phyloP scores from a whole-genome alignment of 148 eudicot genomes.

The Fagopyrum tataricum region DNA sequence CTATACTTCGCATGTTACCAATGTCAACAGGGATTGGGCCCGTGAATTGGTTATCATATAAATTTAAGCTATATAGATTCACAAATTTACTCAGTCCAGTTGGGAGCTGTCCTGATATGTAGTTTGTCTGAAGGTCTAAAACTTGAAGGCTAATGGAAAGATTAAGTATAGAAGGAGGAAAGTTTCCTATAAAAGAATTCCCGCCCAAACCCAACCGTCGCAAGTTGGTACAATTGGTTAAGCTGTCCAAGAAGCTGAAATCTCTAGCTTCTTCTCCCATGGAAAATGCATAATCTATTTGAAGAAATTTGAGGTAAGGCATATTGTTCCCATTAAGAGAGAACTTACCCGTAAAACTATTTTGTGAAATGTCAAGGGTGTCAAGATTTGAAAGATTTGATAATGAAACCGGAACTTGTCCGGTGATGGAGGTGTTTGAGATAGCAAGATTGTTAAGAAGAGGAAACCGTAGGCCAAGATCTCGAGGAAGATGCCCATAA shows the following conservation, averaged over 20 bases:
- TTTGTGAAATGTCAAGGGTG: not conserved
- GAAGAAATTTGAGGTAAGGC: not conserved
- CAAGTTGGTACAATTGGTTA: slow-evolving; percentile 24
- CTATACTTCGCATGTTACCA: slow-evolving; percentile 12
- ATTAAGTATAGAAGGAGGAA: slow-evolving; percentile 26
- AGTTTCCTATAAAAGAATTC: slow-evolving; percentile 20
- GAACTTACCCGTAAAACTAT: slow-evolving; percentile 5
- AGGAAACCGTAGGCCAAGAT: slow-evolving; percentile 18
- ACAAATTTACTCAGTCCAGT: slow-evolving; percentile 17
- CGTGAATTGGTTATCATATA: slow-evolving; percentile 14
- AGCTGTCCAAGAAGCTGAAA: slow-evolving; percentile 20
- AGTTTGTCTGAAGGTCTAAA: slow-evolving; percentile 4
- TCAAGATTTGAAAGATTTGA: slow-evolving; percentile 1
- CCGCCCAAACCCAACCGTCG: not conserved
- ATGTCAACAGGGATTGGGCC: slow-evolving; percentile 23
- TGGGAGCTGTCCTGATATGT: slow-evolving; percentile 24
- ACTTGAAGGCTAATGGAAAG: slow-evolving; percentile 16
- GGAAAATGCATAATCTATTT: too few relatives aligned
- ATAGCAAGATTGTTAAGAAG: not conserved
- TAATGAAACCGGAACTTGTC: slow-evolving; percentile 4
- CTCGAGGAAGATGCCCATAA: slow-evolving; percentile 22
- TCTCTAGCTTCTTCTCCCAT: slow-evolving; percentile 6
- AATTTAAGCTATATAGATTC: slow-evolving; percentile 2
- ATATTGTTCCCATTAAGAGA: slow-evolving; percentile 18
- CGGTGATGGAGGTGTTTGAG: not conserved